phyloP scores from a whole-genome alignment of 2,329 filamentous ascomycete species.

The Cytospora paraplurivora region DNA sequence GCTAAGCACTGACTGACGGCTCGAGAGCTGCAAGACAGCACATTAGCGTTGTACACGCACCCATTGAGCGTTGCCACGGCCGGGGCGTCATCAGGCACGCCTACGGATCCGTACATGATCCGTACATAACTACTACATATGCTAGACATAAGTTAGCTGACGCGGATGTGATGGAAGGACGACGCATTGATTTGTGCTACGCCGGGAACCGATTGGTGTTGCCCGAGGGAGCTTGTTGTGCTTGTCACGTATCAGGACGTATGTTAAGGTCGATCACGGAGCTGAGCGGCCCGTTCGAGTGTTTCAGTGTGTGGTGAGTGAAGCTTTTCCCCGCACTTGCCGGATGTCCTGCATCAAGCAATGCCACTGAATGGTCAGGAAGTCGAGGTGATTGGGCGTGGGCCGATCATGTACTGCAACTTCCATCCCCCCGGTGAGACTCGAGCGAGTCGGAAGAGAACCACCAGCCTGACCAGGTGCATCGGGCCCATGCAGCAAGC shows the following conservation, averaged over 20 bases:
- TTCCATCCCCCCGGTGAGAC: too few species aligned
- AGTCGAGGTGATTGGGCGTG: background rate
- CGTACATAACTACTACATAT: background rate
- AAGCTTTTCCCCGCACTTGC: background rate
- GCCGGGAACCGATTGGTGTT: background rate
- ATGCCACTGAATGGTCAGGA: background rate
- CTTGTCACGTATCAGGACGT: background rate
- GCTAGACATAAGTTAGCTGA: background rate
- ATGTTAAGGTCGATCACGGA: background rate
- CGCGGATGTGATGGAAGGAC: background rate
- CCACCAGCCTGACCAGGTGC: too few species aligned
- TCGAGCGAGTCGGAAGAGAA: too few species aligned
- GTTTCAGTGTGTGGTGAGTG: background rate
- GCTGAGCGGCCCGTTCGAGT: background rate
- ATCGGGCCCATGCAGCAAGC: too few species aligned
- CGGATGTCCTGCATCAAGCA: background rate
- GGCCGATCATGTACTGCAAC: too few species aligned
- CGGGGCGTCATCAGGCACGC: constrained; percentile 2
- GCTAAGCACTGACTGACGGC: background rate
- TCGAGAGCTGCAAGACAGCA: background rate
- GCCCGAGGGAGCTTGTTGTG: background rate
- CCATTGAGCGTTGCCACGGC: background rate
- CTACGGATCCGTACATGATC: background rate
- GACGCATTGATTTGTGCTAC: background rate
- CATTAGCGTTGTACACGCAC: background rate